These are phyloP conservation scores for Rosa multiflora DNA, from an alignment of 306 rosid genomes.

Conservation along the genomic window DNA sequence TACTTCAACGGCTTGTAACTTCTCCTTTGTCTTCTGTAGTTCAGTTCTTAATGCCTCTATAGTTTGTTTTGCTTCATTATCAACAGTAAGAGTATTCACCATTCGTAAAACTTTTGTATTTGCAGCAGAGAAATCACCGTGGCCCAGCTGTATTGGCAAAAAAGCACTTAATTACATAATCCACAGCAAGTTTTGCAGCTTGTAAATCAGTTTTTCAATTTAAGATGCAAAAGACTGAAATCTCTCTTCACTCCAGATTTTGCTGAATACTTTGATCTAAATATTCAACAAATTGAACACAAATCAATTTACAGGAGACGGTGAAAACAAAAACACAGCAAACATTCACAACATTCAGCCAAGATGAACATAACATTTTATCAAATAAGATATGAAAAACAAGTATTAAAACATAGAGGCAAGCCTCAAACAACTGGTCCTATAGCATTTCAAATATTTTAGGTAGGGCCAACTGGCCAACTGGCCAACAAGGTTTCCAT, in stretches of 20 bases:
- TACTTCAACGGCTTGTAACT: constrained; percentile 91
- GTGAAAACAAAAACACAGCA: not conserved
- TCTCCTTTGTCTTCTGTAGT: constrained; percentile 88
- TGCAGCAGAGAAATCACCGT: constrained; percentile 80
- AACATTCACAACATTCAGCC: not conserved
- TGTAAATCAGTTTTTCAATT: not conserved
- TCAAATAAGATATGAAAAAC: not conserved
- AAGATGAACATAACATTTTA: not conserved
- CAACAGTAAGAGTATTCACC: constrained; percentile 90
- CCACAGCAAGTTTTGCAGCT: not conserved
- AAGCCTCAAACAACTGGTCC: not conserved
- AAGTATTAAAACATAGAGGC: not conserved
- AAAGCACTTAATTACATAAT: not conserved
- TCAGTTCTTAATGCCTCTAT: constrained; percentile 84
- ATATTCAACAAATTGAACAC: not conserved
- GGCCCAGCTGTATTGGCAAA: constrained; percentile 68
- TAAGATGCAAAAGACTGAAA: not conserved
- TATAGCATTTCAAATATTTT: not conserved
- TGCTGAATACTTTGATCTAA: not conserved
- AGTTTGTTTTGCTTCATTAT: constrained; percentile 92
- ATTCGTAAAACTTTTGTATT: constrained; percentile 91
- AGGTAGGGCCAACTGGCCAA: not conserved
- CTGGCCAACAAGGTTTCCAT: too few species aligned
- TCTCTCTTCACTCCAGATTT: not conserved
- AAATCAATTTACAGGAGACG: not conserved